Evolutionary conservation across 2,329 filamentous ascomycete genomes (phyloP).

Genomic region (Laburnicola sp.): DNA sequence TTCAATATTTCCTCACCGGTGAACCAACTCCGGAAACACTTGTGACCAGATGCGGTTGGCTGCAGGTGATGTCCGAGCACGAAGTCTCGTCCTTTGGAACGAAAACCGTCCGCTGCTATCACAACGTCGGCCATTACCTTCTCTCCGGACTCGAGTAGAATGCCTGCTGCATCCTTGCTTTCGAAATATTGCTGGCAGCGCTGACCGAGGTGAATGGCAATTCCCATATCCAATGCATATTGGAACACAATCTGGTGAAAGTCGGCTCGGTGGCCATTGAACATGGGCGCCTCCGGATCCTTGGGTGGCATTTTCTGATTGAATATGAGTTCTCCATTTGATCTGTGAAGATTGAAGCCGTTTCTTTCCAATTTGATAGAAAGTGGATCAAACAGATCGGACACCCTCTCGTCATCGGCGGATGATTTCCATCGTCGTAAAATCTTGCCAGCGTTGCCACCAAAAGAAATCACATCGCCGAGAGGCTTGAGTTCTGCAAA

Average conservation of each 20-base stretch:
- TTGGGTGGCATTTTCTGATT: too few species aligned
- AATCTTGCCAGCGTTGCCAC: neutral
- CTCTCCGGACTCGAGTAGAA: neutral
- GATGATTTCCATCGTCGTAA: neutral
- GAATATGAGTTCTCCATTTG: too few species aligned
- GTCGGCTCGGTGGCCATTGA: neutral
- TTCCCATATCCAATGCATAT: neutral
- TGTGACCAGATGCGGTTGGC: slow-evolving; percentile 39
- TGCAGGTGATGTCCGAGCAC: slow-evolving; percentile 34
- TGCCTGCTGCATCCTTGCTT: neutral
- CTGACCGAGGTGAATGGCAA: neutral
- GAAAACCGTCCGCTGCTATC: neutral
- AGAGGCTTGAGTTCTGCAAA: neutral
- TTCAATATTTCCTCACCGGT: neutral
- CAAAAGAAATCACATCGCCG: neutral
- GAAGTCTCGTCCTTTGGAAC: neutral
- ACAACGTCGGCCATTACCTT: neutral
- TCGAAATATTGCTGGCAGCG: neutral
- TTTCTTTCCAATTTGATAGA: neutral
- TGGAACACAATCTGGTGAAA: neutral
- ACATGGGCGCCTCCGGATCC: neutral
- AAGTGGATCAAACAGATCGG: neutral
- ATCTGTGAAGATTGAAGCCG: too few species aligned
- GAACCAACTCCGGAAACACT: slow-evolving; percentile 51
- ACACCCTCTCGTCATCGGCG: neutral